Base-by-base conservation (phyloP, 2,329 filamentous ascomycete genomes). In the Fusarium xylarioides region DNA sequence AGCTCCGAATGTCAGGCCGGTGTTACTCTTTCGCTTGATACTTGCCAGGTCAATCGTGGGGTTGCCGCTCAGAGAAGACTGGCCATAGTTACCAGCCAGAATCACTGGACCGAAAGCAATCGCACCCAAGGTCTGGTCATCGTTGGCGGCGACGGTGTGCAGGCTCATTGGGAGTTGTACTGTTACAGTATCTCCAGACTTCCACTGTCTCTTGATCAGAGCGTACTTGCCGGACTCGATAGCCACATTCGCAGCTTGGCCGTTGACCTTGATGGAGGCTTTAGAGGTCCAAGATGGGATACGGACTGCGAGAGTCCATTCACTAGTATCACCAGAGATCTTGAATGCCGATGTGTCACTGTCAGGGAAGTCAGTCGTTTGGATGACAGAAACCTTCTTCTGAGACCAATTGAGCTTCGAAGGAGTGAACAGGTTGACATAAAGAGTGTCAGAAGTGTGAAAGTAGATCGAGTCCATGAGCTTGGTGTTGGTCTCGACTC, bases 381-480 rank as follows among this genome's bases (percentile, higher is more conserved):
- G 86, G 0, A 78, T 81, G 23, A 88, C 63, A 2, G 77, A 82
- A 10, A 86, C 77, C n/a, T 71, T 73, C 12, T 80, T 79, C 14
- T 84, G 78, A 1, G 79, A 77, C 86, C 86, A 88, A 21, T 78
- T 80, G 18, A 88, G 72, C 8, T 79, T 81, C 0, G 86, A 87
- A 0, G 86, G 82, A 0, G 82, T 83, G 68, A 86, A 88, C 5
- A 88, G 76, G 68, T 88, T 88, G 40, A 88, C 82, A 61, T 84
- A 87, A 0, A 88, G 79, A 0, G 81, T 80, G 0, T 79, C 77
- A 34, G 78, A 77, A 57, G 85, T 82, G 50, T 84, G 80, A 50
- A 83, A 86, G 79, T 88, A 88, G 59, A 88, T 84, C 0, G 86
- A 86, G 71, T 88, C 86, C 79, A 84, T 85, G 16, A 87, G 76